Evolutionary conservation across 2,329 filamentous ascomycete species (phyloP).

Genomic region (Epichloe amarillans): DNA sequence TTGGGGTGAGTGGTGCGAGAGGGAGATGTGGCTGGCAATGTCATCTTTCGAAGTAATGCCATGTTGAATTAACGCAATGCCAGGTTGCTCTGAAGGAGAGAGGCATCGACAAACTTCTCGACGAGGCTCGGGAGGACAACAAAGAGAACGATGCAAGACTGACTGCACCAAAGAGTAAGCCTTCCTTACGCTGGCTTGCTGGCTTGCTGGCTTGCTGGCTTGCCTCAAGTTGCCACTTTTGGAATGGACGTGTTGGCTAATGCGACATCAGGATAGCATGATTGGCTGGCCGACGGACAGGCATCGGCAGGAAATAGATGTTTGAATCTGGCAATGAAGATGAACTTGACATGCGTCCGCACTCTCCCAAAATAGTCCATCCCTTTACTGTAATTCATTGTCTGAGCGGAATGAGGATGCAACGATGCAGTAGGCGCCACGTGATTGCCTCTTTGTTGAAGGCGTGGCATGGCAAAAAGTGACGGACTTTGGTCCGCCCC

Average conservation of each 20-base stretch:
- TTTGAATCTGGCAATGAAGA: no score
- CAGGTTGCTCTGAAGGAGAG: slow-evolving; percentile 76
- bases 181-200: background rate
- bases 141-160: slow-evolving; percentile 64
- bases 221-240: background rate
- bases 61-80: slow-evolving; percentile 1
- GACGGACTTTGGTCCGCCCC: background rate
- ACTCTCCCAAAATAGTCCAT: no score
- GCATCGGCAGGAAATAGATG: background rate
- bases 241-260: background rate
- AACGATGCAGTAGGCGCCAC: background rate
- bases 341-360: no score
- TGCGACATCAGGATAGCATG: background rate
- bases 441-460: background rate
- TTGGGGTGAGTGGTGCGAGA: slow-evolving; percentile 44
- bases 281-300: background rate
- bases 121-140: slow-evolving; percentile 79
- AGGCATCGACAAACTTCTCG: slow-evolving; percentile 85
- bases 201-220: background rate
- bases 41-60: background rate
- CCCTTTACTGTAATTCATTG: no score
- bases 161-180: slow-evolving; percentile 29
- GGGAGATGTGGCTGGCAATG: background rate
- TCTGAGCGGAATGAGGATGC: no score
- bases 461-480: no score